Evolutionary conservation across 768 basidiomycete genomes (phyloP), one percentile per base, ranked within the genome.

Genomic region (Scleroderma citrinum): DNA sequence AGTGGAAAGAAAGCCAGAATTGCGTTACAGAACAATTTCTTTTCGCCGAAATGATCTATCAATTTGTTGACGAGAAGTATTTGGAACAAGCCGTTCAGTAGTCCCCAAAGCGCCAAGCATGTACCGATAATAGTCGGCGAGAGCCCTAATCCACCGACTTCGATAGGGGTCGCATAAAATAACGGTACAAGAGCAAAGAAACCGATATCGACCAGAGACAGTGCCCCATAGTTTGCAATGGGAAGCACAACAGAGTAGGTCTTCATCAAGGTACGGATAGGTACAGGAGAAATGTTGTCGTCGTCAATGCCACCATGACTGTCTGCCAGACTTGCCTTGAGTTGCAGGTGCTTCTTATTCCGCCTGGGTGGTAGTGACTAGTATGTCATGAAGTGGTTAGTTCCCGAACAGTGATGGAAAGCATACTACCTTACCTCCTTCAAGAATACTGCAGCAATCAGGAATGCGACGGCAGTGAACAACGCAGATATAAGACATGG

Each of bases 401-500:
- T 21, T 44, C 14, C n/a, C n/a, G n/a, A 5, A 35, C 34, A 35
- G 26, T 5, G 8, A 8, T 35, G 34, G 34, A 17, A 40, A 19
- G 13, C 11, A 12, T 13, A 5, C 38, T 19, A 3, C 13, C 66
- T 17, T 19, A 74, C 76, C 68, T 86, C 85, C 50, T 80, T 74
- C 14, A 87, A 65, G 16, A 79, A 53, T 23, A 71, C 47, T 1
- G 54, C 58, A 0, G 76, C 71, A 7, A 80, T 58, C 5, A 76
- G 47, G 69, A 73, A 76, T 2, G 74, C 76, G n/a, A 77, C 7
- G 6, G 65, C 62, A 2, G 80, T 69, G 52, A 78, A 73, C 0
- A 76, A 74, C 1, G 81, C 81, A 2, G 81, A 70, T 7, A 81
- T 75, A 5, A 76, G 72, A 55, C 82, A 85, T 1, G 85, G 80